Evolutionary conservation across 768 basidiomycete genomes (phyloP), one percentile per base, ranked within the genome.

Genomic region (Suillus paluster): DNA sequence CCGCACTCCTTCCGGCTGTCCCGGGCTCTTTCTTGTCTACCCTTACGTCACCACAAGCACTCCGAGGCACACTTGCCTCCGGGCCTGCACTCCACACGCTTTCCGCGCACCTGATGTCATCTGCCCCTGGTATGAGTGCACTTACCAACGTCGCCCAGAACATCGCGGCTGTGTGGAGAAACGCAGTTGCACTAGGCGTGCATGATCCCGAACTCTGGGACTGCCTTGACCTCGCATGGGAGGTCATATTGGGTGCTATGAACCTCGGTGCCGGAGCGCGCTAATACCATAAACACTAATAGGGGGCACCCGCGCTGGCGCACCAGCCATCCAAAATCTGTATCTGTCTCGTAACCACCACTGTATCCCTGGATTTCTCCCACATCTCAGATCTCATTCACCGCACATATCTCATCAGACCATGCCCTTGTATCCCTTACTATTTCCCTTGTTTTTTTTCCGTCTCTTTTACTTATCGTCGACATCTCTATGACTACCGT

Each of bases 101-200:
- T 41, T 84, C 86, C 19, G 65, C 77, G 7, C 83, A 84, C 70
- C 80, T 88, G 34, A 79, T 79, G 67, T 73, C 79, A 10, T 80
- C 82, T 27, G 79, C 84, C 9, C 75, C 79, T 1, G 80, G 41
- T 59, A 71, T 75, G 41, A 78, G 77, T 33, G 81, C 79, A 15
- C 78, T 92, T 9, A 72, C 88, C 50, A 75, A 78, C 42, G 79
- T 83, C 58, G 75, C 82, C 6, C 73, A 78, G 57, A 75, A 70
- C 39, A 81, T 91, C 41, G 82, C 87, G 60, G 90, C 87, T 8
- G 72, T 92, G 36, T 94, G 90, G 89, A 80, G 83, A 61, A 92
- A 93, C 69, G 83, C 82, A 3, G 86, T 85, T 62, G 83, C 84
- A 23, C 79, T 94, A n/a, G 90, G 90, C 4, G 73, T 92, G 2